Evolutionary conservation across 805 yeast species (phyloP).

Genomic region (Candida montana): DNA sequence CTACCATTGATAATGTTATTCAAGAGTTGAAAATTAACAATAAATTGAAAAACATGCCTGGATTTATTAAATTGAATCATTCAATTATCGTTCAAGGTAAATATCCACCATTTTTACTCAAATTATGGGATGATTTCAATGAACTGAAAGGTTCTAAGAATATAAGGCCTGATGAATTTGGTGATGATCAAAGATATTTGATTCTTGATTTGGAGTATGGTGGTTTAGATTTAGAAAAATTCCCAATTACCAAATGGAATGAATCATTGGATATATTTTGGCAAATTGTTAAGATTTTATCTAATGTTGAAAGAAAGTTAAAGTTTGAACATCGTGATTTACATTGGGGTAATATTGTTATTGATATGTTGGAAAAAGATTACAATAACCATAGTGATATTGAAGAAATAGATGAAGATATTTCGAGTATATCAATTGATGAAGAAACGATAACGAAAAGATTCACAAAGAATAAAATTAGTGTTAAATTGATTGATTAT

Average conservation of each 20-base stretch:
- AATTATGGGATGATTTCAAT: slow-evolving; percentile 40
- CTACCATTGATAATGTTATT: slow-evolving; percentile 35
- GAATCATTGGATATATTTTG: slow-evolving; percentile 44
- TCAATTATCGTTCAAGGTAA: slow-evolving; percentile 43
- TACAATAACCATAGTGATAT: slow-evolving; percentile 6
- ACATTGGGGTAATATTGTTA: slow-evolving; percentile 58
- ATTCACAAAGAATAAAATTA: slow-evolving; percentile 7
- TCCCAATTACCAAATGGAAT: slow-evolving; percentile 33
- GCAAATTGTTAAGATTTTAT: slow-evolving; percentile 44
- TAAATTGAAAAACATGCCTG: slow-evolving; percentile 34
- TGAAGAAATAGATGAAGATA: slow-evolving; percentile 20
- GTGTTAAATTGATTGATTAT: slow-evolving; percentile 53
- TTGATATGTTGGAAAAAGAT: slow-evolving; percentile 28
- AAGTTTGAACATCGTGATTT: slow-evolving; percentile 70
- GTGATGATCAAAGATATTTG: slow-evolving; percentile 27
- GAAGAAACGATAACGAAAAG: slow-evolving; percentile 6
- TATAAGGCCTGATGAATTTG: slow-evolving; percentile 34
- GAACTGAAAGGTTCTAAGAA: slow-evolving; percentile 27
- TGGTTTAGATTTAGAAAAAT: slow-evolving; percentile 41
- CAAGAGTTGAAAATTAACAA: slow-evolving; percentile 44
- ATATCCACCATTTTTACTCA: slow-evolving; percentile 35
- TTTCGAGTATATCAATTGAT: slow-evolving; percentile 14
- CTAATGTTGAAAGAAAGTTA: slow-evolving; percentile 44
- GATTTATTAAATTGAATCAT: slow-evolving; percentile 40
- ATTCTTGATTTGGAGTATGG: slow-evolving; percentile 35